These are phyloP conservation scores for Raphanus sativus DNA, from an alignment of 345 rosid genomes.

Conservation along the genomic window DNA sequence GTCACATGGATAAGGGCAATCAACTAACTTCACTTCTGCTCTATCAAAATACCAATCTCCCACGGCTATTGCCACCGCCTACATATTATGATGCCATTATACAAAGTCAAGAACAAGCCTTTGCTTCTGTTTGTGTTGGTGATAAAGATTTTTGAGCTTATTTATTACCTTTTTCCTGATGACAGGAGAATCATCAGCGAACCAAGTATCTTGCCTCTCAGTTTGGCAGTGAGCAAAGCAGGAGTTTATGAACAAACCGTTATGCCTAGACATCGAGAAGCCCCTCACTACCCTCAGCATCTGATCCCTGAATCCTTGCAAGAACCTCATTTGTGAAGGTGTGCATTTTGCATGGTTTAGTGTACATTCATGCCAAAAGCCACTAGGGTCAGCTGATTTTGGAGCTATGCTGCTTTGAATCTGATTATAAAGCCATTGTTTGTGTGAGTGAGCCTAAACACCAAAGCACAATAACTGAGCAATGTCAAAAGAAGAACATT, in stretches of 20 bases:
- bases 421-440: constrained; percentile 42
- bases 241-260: constrained; percentile 87
- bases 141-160: constrained; percentile 9
- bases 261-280: constrained; percentile 64
- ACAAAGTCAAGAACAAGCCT: background rate
- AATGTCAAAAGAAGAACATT: constrained; percentile 10
- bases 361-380: constrained; percentile 82
- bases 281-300: constrained; percentile 67
- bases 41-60: constrained; percentile 97
- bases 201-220: constrained; percentile 97
- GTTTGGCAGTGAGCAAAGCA: constrained; percentile 97
- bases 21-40: constrained; percentile 58
- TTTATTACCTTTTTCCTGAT: constrained; percentile 76
- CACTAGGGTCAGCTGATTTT: constrained; percentile 80
- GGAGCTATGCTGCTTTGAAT: constrained; percentile 94
- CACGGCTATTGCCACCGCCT: constrained; percentile 84
- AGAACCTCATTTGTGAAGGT: constrained; percentile 58
- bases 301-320: constrained; percentile 87
- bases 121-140: constrained; percentile 6
- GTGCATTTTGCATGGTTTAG: constrained; percentile 73
- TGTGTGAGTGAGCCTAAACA: constrained; percentile 27
- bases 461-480: background rate
- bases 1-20: constrained; percentile 93
- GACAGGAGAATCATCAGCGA: constrained; percentile 76
- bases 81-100: constrained; percentile 8